phyloP scores from a whole-genome alignment of 495 filamentous ascomycete species.

The Parathielavia hyrcaniae region DNA sequence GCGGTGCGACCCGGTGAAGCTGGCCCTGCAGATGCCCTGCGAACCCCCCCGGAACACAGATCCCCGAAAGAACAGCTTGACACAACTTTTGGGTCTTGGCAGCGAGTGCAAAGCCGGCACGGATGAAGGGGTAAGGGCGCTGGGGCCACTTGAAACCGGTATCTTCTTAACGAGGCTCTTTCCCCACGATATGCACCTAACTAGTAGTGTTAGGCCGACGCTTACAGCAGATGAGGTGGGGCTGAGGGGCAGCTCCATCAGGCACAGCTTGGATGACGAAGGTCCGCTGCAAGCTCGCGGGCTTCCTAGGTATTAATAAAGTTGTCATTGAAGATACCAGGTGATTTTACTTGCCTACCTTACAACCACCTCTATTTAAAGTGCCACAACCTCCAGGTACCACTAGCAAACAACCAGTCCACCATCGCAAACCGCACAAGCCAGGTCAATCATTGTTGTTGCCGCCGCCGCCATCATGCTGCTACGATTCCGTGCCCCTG shows the following conservation, averaged over 20 bases:
- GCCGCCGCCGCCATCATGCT: slow-evolving; percentile 45
- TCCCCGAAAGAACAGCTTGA: slow-evolving; percentile 37
- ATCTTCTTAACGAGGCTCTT: slow-evolving; percentile 1
- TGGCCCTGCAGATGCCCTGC: slow-evolving; percentile 13
- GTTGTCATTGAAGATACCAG: too few relatives aligned
- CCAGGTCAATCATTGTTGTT: not conserved
- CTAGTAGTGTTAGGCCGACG: too few relatives aligned
- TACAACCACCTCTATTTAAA: too few relatives aligned
- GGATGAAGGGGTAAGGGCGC: slow-evolving; percentile 1
- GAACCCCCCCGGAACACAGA: not conserved
- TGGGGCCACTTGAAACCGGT: not conserved
- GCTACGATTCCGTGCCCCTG: slow-evolving; percentile 59
- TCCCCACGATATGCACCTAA: slow-evolving; percentile 12
- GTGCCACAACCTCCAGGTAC: not conserved
- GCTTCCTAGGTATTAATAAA: too few relatives aligned
- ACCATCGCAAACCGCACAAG: not conserved
- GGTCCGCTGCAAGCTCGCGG: slow-evolving; percentile 4
- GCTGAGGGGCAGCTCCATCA: slow-evolving; percentile 20
- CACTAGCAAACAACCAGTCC: too few relatives aligned
- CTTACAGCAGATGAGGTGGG: slow-evolving; percentile 2
- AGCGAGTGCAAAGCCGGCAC: slow-evolving; percentile 2
- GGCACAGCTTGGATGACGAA: slow-evolving; percentile 29
- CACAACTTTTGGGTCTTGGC: slow-evolving; percentile 30
- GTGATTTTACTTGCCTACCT: too few relatives aligned
- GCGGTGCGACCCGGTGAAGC: not conserved